These are phyloP conservation scores for Populus ilicifolia DNA, from an alignment of 345 rosid species.

Conservation along the genomic window DNA sequence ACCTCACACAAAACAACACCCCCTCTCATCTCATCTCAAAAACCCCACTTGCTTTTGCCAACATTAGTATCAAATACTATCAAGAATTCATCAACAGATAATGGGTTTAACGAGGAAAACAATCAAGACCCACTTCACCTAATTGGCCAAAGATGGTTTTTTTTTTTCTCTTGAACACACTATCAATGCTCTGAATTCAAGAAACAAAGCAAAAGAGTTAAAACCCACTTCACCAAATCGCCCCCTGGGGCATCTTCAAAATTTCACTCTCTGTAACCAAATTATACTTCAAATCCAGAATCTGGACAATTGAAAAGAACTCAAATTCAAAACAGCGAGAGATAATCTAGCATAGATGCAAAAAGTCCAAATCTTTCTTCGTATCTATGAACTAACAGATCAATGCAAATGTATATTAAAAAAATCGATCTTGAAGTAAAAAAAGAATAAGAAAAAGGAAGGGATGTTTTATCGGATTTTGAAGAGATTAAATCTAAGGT, in stretches of 20 bases:
- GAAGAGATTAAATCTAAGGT: slow-evolving; percentile 21
- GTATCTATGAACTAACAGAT: slow-evolving; percentile 7
- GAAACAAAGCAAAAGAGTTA: neutral
- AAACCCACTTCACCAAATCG: slow-evolving; percentile 13
- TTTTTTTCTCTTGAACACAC: neutral
- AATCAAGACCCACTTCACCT: slow-evolving; percentile 10
- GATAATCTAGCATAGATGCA: neutral
- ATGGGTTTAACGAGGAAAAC: neutral
- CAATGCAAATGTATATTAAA: neutral
- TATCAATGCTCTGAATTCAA: slow-evolving; percentile 1
- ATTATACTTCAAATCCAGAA: slow-evolving; percentile 1
- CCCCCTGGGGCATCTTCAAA: slow-evolving; percentile 11
- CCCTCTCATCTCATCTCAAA: slow-evolving; percentile 25
- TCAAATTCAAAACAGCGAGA: neutral
- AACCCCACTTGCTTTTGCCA: neutral
- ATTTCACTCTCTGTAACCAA: slow-evolving; percentile 8
- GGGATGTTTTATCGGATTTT: neutral
- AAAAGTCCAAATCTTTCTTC: neutral
- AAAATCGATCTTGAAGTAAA: neutral
- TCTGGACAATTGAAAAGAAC: neutral
- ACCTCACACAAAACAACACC: slow-evolving; percentile 9
- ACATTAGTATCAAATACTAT: neutral
- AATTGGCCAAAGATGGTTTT: neutral
- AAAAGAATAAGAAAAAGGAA: neutral
- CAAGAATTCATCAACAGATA: neutral